These are phyloP conservation scores for Pythium vanterpoolii DNA, from an alignment of 352 stramenopile species.

Conservation along the genomic window DNA sequence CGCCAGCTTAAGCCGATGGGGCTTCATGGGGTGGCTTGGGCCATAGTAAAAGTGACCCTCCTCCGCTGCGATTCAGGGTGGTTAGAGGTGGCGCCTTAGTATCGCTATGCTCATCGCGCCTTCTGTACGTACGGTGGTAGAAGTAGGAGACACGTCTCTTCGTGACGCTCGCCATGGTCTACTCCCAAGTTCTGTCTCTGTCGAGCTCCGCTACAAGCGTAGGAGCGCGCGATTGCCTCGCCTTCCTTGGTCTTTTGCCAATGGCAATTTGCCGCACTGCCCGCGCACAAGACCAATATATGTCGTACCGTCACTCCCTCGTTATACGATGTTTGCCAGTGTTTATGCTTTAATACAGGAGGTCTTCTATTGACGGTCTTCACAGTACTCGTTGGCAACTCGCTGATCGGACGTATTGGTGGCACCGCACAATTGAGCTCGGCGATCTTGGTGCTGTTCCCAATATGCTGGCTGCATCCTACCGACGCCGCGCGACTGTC, in stretches of 20 bases:
- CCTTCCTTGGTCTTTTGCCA: not conserved
- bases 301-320: constrained; percentile 1
- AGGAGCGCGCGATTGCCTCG: not conserved
- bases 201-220: not conserved
- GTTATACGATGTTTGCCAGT: not conserved
- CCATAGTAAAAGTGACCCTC: constrained; percentile 98
- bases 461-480: constrained; percentile 15
- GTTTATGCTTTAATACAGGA: not conserved
- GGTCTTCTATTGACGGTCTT: not conserved
- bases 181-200: not conserved
- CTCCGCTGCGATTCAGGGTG: constrained; percentile 55
- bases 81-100: no score
- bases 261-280: constrained; percentile 4
- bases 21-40: constrained; percentile 97
- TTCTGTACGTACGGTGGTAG: constrained; percentile 66
- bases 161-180: constrained; percentile 19
- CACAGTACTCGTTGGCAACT: constrained; percentile 1
- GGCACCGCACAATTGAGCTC: constrained; percentile 19
- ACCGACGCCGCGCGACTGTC: constrained; percentile 8
- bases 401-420: not conserved
- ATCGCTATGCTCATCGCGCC: no score
- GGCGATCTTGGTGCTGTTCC: not conserved
- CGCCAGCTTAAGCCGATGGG: constrained; percentile 95
- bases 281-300: not conserved
- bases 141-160: constrained; percentile 87